phyloP scores from a whole-genome alignment of 1,284 basidiomycete species.

The Peniophora sp. region DNA sequence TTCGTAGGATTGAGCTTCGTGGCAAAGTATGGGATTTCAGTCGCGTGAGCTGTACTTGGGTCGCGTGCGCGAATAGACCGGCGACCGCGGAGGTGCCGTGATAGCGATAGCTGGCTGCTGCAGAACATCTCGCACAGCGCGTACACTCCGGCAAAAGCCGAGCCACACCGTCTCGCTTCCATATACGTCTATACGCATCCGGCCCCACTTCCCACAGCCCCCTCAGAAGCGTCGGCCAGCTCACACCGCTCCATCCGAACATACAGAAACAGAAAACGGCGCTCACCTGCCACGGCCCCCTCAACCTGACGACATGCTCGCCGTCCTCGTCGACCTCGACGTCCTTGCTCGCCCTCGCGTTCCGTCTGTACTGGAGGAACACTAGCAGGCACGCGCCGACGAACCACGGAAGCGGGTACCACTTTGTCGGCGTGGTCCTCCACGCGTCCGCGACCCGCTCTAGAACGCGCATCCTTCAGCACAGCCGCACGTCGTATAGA shows the following conservation, averaged over 20 bases:
- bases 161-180: too few species aligned
- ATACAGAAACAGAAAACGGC: too few species aligned
- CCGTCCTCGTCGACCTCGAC: conserved; percentile 72
- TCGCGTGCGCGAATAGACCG: background rate
- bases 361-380: conserved; percentile 73
- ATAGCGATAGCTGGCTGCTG: too few species aligned
- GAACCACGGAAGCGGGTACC: conserved; percentile 93
- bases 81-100: too few species aligned
- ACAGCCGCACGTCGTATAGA: background rate
- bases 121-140: too few species aligned
- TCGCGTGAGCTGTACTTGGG: background rate
- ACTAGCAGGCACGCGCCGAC: conserved; percentile 86
- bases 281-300: conserved; percentile 93
- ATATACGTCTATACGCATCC: too few species aligned
- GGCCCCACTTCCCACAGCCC: background rate
- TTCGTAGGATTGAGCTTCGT: background rate
- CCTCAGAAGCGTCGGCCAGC: background rate
- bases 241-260: background rate
- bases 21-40: background rate
- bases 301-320: conserved; percentile 63
- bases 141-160: too few species aligned
- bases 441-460: conserved; percentile 62
- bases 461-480: conserved; percentile 13
- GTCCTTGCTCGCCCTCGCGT: conserved; percentile 41
- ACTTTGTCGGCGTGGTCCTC: conserved; percentile 85